Conservation (phyloP, 495 filamentous ascomycete species). For the Penicillium goetzii region DNA sequence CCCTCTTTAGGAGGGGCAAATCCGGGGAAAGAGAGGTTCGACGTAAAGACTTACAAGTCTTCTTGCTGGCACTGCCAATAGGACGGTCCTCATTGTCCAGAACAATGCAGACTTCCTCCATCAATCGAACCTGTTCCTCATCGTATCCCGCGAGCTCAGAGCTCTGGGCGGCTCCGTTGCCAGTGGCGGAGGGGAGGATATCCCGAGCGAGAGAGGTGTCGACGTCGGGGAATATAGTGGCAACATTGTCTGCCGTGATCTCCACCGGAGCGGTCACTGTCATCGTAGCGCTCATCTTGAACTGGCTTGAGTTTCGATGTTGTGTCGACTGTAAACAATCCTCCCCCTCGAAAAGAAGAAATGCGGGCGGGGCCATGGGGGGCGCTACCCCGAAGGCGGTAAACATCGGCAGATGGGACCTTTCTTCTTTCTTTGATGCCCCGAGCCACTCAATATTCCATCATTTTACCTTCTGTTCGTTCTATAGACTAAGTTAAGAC, state of each 20-base stretch:
- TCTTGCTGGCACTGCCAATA: slow-evolving; percentile 98
- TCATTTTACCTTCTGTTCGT: neutral
- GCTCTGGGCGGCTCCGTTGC: slow-evolving; percentile 38
- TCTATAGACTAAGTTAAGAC: neutral
- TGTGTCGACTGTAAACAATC: neutral
- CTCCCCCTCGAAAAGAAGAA: slow-evolving; percentile 8
- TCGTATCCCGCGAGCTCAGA: slow-evolving; percentile 80
- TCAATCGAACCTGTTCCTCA: slow-evolving; percentile 94
- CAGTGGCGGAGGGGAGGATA: slow-evolving; percentile 55
- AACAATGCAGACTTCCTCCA: slow-evolving; percentile 99
- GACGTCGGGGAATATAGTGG: slow-evolving; percentile 92
- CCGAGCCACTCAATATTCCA: neutral
- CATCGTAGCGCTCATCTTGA: slow-evolving; percentile 56
- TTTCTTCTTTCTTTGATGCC: neutral
- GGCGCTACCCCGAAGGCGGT: slow-evolving; percentile 21
- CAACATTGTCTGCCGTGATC: slow-evolving; percentile 84
- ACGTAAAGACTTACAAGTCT: slow-evolving; percentile 71
- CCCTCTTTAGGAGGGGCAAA: slow-evolving; percentile 17
- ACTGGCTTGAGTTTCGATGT: neutral
- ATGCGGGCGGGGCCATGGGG: slow-evolving; percentile 15
- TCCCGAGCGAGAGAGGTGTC: slow-evolving; percentile 75
- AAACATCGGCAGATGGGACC: slow-evolving; percentile 24
- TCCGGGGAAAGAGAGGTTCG: slow-evolving; percentile 7
- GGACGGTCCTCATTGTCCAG: slow-evolving; percentile 88
- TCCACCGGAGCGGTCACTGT: slow-evolving; percentile 42